Base-by-base conservation (phyloP, 345 rosid genomes). In the Camelina hispida region DNA sequence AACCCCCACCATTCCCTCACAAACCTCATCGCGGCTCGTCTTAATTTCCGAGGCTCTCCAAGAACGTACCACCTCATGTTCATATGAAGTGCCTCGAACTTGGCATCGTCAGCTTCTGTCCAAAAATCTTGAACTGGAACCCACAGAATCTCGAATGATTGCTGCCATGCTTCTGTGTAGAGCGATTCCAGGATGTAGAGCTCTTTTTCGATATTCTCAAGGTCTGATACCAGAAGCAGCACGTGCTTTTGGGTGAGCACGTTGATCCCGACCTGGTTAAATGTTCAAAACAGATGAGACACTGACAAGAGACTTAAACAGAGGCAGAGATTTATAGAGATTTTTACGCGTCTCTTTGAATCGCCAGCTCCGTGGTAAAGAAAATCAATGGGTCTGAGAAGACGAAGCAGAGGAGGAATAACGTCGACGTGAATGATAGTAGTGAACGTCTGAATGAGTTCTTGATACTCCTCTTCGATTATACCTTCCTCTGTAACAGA, bases 11-110 rank as follows among this genome's bases (percentile, higher is more conserved):
- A 78, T 61, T 91, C 81, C 75, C 74, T 86, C 66, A 88, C 74
- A 83, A 84, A 85, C 82, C 51, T 84, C 50, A 87, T 61, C 7
- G 82, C 89, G 4, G 87, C 81, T 37, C 67, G 71, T 28, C 86
- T 87, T 15, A 91, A 62, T 80, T 78, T 43, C 28, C 81, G 66
- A 23, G 96, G 97, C 69, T 88, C 86, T 75, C 82, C 72, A 37
- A 88, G 79, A 7, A 91, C 76, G 69, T 84, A 91, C 98, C 98
- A 93, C 25, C 85, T 87, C 94, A 91, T 93, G 34, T n/a, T 14
- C 5, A 42, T 48, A 53, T 83, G 88, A n/a, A 86, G 82, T 23
- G 35, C 46, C 82, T 85, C 85, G 43, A 85, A 91, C 64, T 78
- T 82, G 7, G 69, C 84, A n/a, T 80, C 80, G 71, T 79, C 80